Evolutionary conservation across 345 rosid genomes (phyloP), one percentile per base, ranked within the genome.

Genomic region (Lepidium didymum): DNA sequence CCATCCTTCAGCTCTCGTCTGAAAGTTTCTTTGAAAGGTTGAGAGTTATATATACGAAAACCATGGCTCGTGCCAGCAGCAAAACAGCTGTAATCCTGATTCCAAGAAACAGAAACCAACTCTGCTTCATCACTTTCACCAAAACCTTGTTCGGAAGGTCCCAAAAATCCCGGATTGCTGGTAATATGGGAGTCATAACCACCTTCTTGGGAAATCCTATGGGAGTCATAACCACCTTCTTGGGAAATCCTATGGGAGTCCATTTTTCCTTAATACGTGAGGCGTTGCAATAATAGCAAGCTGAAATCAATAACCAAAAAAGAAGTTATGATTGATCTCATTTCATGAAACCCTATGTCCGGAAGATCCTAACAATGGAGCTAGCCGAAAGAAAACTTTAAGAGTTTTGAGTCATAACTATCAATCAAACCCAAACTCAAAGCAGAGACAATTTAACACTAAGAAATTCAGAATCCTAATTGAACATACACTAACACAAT

Each of bases 61-160:
- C 96, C 98, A 13, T 15, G 77, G 83, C 73, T 83, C 0, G 93
- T 92, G 56, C 93, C 93, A 56, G 90, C 84, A 67, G 96, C 81
- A 75, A 92, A 86, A 83, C 93, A 90, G 45, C 87, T 81, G 68
- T 80, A 90, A 73, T 90, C 96, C 78, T 90, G 96, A 79, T 90
- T 92, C 97, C 97, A 93, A 27, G 89, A 83, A 9, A 82, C 82
- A 12, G 92, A 88, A 44, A 90, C 82, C 62, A 93, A 70, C 75
- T 86, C 90, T 9, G 77, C 46, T 10, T 79, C 89, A 4, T 72
- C 81, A 18, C 7, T 75, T 10, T 78, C 83, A 74, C 45, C 56
- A 54, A 64, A 68, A 42, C 74, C 86, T 1, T 56, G 67, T 19
- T 76, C 76, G 44, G 82, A 71, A 44, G 53, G 73, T 19, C 47